Evolutionary conservation across 2,329 filamentous ascomycete species (phyloP), one percentile per base, ranked within the genome.

Genomic region (Ophiocordyceps australis): DNA sequence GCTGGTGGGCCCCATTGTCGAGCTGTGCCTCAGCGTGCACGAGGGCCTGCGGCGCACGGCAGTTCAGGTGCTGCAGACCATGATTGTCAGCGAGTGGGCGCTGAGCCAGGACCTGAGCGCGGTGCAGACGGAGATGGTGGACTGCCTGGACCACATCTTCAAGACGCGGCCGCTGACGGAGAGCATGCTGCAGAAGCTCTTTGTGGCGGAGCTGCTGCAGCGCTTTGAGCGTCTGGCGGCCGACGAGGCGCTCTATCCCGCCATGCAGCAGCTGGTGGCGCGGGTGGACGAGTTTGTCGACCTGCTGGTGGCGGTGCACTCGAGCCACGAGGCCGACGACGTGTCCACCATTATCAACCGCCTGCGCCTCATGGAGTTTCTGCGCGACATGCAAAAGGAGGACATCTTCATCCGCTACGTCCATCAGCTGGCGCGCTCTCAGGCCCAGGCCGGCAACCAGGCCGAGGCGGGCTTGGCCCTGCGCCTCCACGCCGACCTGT

Each of bases 31-130:
- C 29, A 95, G 86, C 43, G 83, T 95, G 4, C 89, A 98, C 38
- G 82, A 92, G 46, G 85, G 85, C 4, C 57, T 98, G 29, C 70
- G 89, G 32, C 72, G 71, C 34, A 89, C 92, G 49, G 89, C 86
- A 1, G 83, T 94, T 17, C 80, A 93, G 46, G 79, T 98, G 13
- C 53, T 98, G 33, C 83, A 93, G 47, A 92, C 83, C 3, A 98
- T 98, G 89, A 92, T 98, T 40, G 74, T 95, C 37, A 92, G 85
- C 52, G 89, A 98, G 50, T 98, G 89, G 89, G 85, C 83, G 11
- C 53, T 98, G 35, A 94, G 83, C 44, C 80, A 93, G 45, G 86
- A 95, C 45, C 55, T 98, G 24, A 77, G 77, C 3, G 73, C 89
- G 24, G 79, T 98, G 26, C 85, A 95, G 49, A 89, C 83, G 3